Percentiles rank a stretch among this genome's conserved stretches.
Evolutionary conservation across 345 rosid species (phyloP).

Genomic region (Moricandia moricandioides): DNA sequence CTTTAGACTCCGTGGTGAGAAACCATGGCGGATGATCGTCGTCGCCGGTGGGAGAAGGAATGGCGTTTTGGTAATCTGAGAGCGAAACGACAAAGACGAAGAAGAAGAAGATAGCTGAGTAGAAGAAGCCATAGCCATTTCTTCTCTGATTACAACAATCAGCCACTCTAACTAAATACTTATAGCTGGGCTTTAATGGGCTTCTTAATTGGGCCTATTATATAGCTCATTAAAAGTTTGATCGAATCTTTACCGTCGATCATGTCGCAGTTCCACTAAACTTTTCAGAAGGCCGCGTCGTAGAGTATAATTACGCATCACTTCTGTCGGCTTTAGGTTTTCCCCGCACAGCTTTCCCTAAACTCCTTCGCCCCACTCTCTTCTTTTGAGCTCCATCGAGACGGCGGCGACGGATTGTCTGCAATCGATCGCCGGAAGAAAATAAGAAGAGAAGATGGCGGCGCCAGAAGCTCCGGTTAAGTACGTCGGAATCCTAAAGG

Average conservation of each 20-base stretch:
- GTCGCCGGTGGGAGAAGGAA: constrained; percentile 10
- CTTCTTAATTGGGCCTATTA: background rate
- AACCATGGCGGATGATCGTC: constrained; percentile 7
- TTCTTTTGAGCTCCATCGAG: constrained; percentile 15
- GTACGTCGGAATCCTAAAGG: constrained; percentile 74
- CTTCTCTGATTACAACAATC: constrained; percentile 3
- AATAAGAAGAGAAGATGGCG: constrained; percentile 51
- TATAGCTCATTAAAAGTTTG: background rate
- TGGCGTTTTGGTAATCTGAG: constrained; percentile 16
- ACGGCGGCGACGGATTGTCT: constrained; percentile 40
- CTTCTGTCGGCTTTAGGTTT: constrained; percentile 37
- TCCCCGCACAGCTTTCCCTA: background rate
- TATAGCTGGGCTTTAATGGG: constrained; percentile 1
- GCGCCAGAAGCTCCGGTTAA: constrained; percentile 88
- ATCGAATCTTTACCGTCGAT: constrained; percentile 2
- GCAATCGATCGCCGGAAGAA: constrained; percentile 22
- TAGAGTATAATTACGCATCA: constrained; percentile 20
- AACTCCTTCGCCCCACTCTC: constrained; percentile 31
- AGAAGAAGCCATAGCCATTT: constrained; percentile 52
- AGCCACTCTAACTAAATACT: background rate
- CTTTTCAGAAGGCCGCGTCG: background rate
- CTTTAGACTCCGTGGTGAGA: constrained; percentile 10
- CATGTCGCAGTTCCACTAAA: background rate
- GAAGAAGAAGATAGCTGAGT: constrained; percentile 28
- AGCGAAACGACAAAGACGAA: constrained; percentile 9